phyloP scores from a whole-genome alignment of 2,329 filamentous ascomycete genomes.

The Pyrenochaeta sp. region DNA sequence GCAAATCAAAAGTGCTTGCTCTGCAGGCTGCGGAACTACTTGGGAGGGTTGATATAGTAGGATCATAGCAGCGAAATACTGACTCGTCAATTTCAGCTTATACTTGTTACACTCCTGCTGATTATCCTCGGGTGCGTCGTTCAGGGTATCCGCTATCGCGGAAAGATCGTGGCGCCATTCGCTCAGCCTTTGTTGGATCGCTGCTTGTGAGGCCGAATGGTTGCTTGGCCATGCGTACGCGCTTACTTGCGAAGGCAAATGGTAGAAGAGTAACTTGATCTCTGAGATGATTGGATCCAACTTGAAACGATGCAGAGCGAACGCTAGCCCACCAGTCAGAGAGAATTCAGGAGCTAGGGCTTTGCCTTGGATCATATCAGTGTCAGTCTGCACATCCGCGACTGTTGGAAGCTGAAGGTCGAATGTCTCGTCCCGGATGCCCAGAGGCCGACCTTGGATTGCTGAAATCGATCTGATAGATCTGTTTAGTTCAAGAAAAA shows the following conservation, averaged over 20 bases:
- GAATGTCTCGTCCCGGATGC: conserved; percentile 50
- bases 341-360: conserved; percentile 7
- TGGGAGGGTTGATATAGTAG: conserved; percentile 51
- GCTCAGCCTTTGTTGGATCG: not conserved
- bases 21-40: conserved; percentile 35
- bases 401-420: conserved; percentile 35
- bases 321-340: conserved; percentile 7
- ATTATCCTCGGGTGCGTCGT: conserved; percentile 16
- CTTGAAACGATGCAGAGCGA: conserved; percentile 38
- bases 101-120: conserved; percentile 19
- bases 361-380: not conserved
- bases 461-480: conserved; percentile 43
- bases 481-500: not conserved
- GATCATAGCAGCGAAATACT: conserved; percentile 44
- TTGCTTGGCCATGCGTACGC: conserved; percentile 28
- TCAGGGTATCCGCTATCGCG: not conserved
- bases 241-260: conserved; percentile 23
- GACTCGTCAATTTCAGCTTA: conserved; percentile 38
- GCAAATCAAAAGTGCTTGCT: conserved; percentile 39
- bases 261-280: conserved; percentile 39
- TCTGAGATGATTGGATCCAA: conserved; percentile 33
- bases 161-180: not conserved
- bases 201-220: conserved; percentile 16
- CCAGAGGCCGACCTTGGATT: conserved; percentile 50
- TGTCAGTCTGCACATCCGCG: conserved; percentile 8